Conservation (phyloP, 2,329 filamentous ascomycete genomes). For the Coniochaeta ligniaria region DNA sequence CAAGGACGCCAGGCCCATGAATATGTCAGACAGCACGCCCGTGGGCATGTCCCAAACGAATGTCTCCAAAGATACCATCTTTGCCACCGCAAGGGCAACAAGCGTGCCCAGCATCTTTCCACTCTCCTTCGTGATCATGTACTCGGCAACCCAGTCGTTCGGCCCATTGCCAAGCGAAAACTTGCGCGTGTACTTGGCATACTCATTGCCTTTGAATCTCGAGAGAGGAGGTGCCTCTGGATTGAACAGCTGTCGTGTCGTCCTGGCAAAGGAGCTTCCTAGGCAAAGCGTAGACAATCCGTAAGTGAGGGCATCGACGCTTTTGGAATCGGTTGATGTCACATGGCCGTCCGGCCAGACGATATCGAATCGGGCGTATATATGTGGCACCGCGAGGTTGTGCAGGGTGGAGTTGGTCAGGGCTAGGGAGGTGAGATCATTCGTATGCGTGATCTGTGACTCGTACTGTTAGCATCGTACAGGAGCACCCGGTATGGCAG, state of each 20-base stretch:
- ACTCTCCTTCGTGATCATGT: constrained; percentile 73
- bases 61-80: constrained; percentile 74
- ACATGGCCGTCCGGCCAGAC: constrained; percentile 73
- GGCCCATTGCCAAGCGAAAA: constrained; percentile 83
- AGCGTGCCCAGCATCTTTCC: constrained; percentile 86
- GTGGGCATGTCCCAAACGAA: constrained; percentile 91
- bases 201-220: constrained; percentile 50
- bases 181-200: constrained; percentile 71
- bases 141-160: constrained; percentile 70
- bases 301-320: constrained; percentile 77
- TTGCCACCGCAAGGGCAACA: constrained; percentile 69
- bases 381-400: constrained; percentile 65
- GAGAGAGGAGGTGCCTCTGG: constrained; percentile 11
- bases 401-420: constrained; percentile 74
- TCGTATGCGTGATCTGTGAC: constrained; percentile 68
- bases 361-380: constrained; percentile 82
- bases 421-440: constrained; percentile 72
- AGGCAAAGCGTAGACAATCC: constrained; percentile 74
- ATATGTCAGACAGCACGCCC: constrained; percentile 72
- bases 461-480: not conserved
- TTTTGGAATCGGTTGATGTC: constrained; percentile 57
- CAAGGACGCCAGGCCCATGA: constrained; percentile 68
- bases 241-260: constrained; percentile 23
- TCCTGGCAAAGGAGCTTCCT: constrained; percentile 41
- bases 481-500: constrained; percentile 2